Evolutionary conservation across 495 filamentous ascomycete genomes (phyloP).

Genomic region (Lasiosphaeris hirsuta): DNA sequence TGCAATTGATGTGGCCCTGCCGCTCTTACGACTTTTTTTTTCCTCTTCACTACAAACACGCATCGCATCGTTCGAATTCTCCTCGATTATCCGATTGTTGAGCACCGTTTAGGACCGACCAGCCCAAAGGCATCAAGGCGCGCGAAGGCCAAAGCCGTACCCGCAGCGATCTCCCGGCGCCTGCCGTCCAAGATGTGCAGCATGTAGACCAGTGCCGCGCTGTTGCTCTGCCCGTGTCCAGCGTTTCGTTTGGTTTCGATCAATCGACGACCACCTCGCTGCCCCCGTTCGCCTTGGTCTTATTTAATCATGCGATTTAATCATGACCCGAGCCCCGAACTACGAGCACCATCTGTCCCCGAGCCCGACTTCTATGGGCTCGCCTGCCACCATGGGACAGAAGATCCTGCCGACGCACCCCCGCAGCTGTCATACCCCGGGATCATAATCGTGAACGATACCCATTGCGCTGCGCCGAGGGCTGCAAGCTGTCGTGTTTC

Average conservation of each 20-base stretch:
- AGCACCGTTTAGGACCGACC: neutral
- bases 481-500: neutral
- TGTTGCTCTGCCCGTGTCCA: slow-evolving; percentile 1
- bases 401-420: neutral
- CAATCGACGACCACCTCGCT: neutral
- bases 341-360: neutral
- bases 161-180: neutral
- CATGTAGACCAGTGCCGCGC: slow-evolving; percentile 16
- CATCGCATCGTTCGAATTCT: no score
- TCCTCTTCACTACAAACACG: no score
- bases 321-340: neutral
- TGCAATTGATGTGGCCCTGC: neutral
- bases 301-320: neutral
- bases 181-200: slow-evolving; percentile 18
- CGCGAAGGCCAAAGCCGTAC: no score
- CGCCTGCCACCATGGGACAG: neutral
- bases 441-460: neutral
- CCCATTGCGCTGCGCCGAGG: neutral
- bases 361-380: neutral
- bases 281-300: neutral
- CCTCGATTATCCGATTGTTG: no score
- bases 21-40: no score
- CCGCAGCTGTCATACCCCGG: neutral
- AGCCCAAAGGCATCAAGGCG: neutral
- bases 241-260: neutral